These are phyloP conservation scores for Vitis hybrid DNA, from an alignment of 177 flowering plant species.

Conservation along the genomic window DNA sequence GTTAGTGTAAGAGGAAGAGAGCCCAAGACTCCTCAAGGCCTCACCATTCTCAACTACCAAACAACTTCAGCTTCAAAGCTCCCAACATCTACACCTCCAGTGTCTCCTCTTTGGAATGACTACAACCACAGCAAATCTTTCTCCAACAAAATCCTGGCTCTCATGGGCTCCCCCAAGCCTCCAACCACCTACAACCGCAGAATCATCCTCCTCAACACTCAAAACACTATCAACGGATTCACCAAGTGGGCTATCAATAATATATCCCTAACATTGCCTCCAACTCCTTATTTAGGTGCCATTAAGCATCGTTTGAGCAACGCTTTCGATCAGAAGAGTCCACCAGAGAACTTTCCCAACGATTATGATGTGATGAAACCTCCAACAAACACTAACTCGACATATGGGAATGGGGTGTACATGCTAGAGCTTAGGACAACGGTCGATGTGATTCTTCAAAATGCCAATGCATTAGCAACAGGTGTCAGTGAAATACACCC, in stretches of 20 bases:
- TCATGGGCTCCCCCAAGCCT: conserved; percentile 46
- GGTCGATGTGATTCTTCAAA: conserved; percentile 80
- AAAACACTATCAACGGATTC: conserved; percentile 55
- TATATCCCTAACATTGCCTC: conserved; percentile 59
- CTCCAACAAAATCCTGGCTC: conserved; percentile 41
- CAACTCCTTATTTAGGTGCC: conserved; percentile 80
- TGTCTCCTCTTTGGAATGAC: conserved; percentile 70
- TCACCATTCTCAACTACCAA: conserved; percentile 67
- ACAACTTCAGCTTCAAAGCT: conserved; percentile 41
- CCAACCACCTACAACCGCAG: conserved; percentile 39
- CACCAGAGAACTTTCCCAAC: conserved; percentile 46
- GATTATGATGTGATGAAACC: conserved; percentile 59
- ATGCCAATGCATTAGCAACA: conserved; percentile 53
- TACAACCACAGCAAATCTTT: conserved; percentile 54
- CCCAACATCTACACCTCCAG: conserved; percentile 59
- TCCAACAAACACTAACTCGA: conserved; percentile 52
- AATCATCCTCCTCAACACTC: conserved; percentile 69
- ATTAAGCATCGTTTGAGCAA: conserved; percentile 38
- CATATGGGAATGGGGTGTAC: conserved; percentile 51
- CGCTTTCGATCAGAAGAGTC: conserved; percentile 39
- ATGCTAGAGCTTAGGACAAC: conserved; percentile 32
- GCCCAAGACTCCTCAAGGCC: conserved; percentile 68
- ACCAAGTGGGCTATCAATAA: conserved; percentile 90
- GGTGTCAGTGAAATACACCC: conserved; percentile 82
- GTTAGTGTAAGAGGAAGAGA: conserved; percentile 61